phyloP scores from a whole-genome alignment of 73 alveolate genomes.

The Paramecium octaurelia region DNA sequence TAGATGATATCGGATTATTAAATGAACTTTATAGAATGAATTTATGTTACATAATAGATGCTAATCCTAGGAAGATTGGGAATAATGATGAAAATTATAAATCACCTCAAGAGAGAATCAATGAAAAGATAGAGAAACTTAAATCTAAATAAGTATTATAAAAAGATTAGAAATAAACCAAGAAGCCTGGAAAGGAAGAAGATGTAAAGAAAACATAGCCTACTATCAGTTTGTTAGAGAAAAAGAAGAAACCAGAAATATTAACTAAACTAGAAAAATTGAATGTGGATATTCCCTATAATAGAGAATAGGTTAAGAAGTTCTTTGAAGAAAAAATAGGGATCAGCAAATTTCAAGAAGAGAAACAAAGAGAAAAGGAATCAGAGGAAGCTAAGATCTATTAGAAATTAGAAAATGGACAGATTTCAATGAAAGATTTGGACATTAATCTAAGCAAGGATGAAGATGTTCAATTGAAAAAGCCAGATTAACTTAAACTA shows the following conservation, averaged over 20 bases:
- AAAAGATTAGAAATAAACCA: background rate
- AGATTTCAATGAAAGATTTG: background rate
- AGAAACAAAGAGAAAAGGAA: conserved; percentile 10
- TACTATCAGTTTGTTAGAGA: background rate
- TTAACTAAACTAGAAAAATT: conserved; percentile 22
- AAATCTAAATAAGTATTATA: conserved; percentile 4
- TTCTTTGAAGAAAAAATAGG: conserved; percentile 61
- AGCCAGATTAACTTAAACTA: background rate
- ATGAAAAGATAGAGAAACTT: conserved; percentile 41
- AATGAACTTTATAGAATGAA: conserved; percentile 67
- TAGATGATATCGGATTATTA: conserved; percentile 70
- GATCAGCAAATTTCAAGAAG: conserved; percentile 15
- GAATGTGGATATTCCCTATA: conserved; percentile 56
- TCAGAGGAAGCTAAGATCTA: background rate
- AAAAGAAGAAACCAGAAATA: conserved; percentile 39
- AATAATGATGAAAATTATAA: conserved; percentile 62
- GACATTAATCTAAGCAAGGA: background rate
- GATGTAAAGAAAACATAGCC: background rate
- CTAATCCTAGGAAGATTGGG: conserved; percentile 51
- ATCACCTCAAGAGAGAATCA: conserved; percentile 50
- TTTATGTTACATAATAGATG: conserved; percentile 53
- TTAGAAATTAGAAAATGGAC: background rate
- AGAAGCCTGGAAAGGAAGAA: background rate
- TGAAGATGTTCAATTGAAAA: conserved; percentile 28
- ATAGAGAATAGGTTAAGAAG: conserved; percentile 52